Evolutionary conservation across 1,284 basidiomycete species (phyloP), one percentile per base, ranked within the genome.

Genomic region (Rhodotorula sp.): DNA sequence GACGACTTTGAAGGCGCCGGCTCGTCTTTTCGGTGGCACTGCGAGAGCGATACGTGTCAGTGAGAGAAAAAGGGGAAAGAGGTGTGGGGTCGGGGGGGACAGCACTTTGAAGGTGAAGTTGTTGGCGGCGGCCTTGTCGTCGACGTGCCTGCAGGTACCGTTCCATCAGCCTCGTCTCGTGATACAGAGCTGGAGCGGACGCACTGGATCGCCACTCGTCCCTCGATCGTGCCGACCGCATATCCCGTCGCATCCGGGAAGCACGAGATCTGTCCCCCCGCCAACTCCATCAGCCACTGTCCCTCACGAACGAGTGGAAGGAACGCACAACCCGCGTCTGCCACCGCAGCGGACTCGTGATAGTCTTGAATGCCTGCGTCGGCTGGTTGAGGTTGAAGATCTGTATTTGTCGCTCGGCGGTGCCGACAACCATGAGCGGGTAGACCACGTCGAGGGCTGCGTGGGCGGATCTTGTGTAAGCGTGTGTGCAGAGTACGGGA

Each of bases 71-170:
- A 2, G 2, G 27, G 34, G 44, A n/a, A 9, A 9, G n/a, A 27
- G 30, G 6, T 22, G 19, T 46, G 15, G 4, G 13, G 20, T 27
- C 56, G 54, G 0, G n/a, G n/a, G n/a, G n/a, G n/a, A n/a, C n/a
- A n/a, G n/a, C n/a, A 70, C 71, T 51, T 94, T 95, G 86, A 98
- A 98, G 0, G 91, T 93, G 79, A 95, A 96, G 82, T 95, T 95
- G 79, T 73, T 73, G 29, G 54, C 34, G 13, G 57, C 34, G 36
- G 78, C 86, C 79, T 90, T 90, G 8, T 91, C 90, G 76, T 92
- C 90, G 19, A 89, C 86, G 73, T 91, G 90, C 84, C 89, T 90
- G 75, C 19, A 54, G 62, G 59, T 2, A 2, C 4, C 8, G 24
- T 5, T 51, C 13, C 13, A 20, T 27, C 61, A 32, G 47, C 20